These are phyloP conservation scores for Capsicum rhomboideum DNA, from an alignment of 257 asterid genomes.

Conservation along the genomic window DNA sequence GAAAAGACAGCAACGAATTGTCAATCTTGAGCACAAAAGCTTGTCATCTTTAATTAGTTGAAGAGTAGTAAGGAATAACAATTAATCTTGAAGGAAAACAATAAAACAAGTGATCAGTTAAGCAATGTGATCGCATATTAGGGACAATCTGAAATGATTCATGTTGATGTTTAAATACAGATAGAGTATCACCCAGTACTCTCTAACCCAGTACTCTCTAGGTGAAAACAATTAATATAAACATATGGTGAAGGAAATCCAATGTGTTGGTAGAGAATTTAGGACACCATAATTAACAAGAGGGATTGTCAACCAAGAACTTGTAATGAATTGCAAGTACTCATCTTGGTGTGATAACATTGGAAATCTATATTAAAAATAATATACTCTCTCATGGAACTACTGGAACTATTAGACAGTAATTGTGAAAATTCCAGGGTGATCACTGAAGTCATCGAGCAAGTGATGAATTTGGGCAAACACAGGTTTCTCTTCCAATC, in stretches of 20 bases:
- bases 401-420: background rate
- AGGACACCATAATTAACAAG: background rate
- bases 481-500: background rate
- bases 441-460: background rate
- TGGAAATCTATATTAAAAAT: background rate
- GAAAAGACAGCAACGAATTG: background rate
- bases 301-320: background rate
- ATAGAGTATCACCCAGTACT: background rate
- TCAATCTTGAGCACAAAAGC: background rate
- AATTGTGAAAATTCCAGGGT: background rate
- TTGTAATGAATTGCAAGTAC: background rate
- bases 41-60: background rate
- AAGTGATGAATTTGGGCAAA: background rate
- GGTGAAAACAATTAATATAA: background rate
- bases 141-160: background rate
- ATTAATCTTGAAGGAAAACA: background rate
- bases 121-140: background rate
- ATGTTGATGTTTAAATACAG: background rate
- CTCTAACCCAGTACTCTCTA: no score
- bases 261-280: background rate
- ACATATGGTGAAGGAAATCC: background rate
- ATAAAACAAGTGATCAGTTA: background rate
- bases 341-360: background rate
- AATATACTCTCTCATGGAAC: background rate
- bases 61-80: background rate